Conservation (phyloP, 2,329 filamentous ascomycete species). For the Saccharata proteae region DNA sequence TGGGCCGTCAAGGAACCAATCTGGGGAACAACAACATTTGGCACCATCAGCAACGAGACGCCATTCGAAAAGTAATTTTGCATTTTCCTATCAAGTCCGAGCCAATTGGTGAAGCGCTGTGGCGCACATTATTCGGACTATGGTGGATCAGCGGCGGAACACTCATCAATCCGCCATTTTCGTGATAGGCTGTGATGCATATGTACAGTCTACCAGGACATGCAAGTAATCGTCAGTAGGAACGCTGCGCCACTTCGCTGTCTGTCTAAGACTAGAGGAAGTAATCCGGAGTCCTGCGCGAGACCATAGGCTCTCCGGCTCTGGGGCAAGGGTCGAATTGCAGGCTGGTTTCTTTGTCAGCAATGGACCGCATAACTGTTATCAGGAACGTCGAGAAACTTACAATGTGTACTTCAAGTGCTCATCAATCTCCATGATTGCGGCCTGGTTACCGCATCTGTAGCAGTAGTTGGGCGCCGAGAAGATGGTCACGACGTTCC, state of each 20-base stretch:
- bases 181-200: conserved; percentile 12
- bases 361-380: conserved; percentile 13
- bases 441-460: conserved; percentile 95
- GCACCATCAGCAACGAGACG: too few species aligned
- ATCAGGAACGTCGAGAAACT: conserved; percentile 29
- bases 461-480: conserved; percentile 81
- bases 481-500: conserved; percentile 98
- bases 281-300: conserved; percentile 88
- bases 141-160: not conserved
- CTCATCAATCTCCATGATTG: conserved; percentile 99
- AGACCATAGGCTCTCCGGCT: conserved; percentile 97
- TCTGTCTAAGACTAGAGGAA: conserved; percentile 59
- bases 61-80: too few species aligned
- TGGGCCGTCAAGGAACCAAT: too few species aligned
- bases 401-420: conserved; percentile 99
- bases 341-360: conserved; percentile 68
- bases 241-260: not conserved
- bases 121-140: too few species aligned
- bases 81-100: too few species aligned
- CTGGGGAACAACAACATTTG: too few species aligned
- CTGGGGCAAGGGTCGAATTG: conserved; percentile 98
- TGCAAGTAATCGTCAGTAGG: conserved; percentile 7
- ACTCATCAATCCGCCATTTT: conserved; percentile 1
- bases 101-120: too few species aligned
- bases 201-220: conserved; percentile 13